A percentile compares a stretch with the other conserved stretches of the same genome.
Evolutionary conservation across 1,284 basidiomycete species (phyloP).

Genomic region (Leccinum subfulvum): DNA sequence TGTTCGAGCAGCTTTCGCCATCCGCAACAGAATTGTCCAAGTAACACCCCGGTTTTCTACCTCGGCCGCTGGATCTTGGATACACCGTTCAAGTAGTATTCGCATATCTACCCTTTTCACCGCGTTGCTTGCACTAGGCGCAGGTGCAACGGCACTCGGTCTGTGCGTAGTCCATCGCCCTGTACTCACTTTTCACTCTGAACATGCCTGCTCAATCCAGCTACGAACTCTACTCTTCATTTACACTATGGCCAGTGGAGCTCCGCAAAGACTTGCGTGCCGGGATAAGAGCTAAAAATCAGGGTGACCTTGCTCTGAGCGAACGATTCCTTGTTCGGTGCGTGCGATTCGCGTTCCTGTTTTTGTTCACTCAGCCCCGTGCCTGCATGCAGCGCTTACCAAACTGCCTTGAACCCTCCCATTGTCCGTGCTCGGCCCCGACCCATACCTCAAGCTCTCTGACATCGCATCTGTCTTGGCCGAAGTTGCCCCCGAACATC

Average conservation of each 20-base stretch:
- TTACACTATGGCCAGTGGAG: slow-evolving; percentile 60
- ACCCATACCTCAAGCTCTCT: slow-evolving; percentile 66
- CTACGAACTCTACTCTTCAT: slow-evolving; percentile 58
- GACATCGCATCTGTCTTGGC: slow-evolving; percentile 69
- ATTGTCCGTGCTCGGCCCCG: slow-evolving; percentile 44
- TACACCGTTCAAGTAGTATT: slow-evolving; percentile 18
- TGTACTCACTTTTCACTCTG: slow-evolving; percentile 10
- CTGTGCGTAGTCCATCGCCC: slow-evolving; percentile 41
- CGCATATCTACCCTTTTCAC: slow-evolving; percentile 46
- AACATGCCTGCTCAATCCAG: slow-evolving; percentile 35
- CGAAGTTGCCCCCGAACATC: slow-evolving; percentile 54
- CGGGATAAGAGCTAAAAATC: slow-evolving; percentile 62
- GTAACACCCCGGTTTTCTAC: slow-evolving; percentile 11
- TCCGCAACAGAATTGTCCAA: slow-evolving; percentile 1
- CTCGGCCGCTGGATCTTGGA: slow-evolving; percentile 12
- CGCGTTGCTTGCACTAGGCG: slow-evolving; percentile 47
- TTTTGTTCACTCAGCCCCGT: slow-evolving; percentile 4
- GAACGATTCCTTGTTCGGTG: slow-evolving; percentile 57
- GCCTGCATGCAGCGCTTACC: slow-evolving; percentile 53
- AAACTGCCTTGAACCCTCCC: slow-evolving; percentile 52
- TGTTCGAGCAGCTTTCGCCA: background rate
- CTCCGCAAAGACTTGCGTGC: slow-evolving; percentile 62
- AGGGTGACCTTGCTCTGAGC: slow-evolving; percentile 57
- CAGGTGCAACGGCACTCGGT: slow-evolving; percentile 52
- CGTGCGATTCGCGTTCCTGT: slow-evolving; percentile 16